These are phyloP conservation scores for Candida nitratophila DNA, from an alignment of 805 yeast species.

Conservation along the genomic window DNA sequence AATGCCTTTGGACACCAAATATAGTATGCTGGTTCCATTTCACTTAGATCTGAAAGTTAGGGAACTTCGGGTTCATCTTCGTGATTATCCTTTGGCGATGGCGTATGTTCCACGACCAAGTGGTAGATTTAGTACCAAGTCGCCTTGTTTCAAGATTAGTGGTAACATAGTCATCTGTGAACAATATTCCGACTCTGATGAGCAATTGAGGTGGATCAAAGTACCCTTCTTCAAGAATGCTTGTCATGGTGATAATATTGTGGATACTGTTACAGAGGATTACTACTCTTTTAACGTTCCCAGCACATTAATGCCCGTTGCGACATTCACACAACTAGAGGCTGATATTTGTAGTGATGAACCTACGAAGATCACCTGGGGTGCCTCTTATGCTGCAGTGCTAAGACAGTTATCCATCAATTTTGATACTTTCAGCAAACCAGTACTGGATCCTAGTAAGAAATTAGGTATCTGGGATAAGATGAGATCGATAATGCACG, in stretches of 20 bases:
- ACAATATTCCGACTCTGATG: slow-evolving; percentile 40
- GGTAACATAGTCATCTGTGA: slow-evolving; percentile 73
- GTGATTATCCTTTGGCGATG: slow-evolving; percentile 86
- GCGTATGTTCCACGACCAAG: slow-evolving; percentile 51
- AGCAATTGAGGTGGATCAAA: slow-evolving; percentile 50
- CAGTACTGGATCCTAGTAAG: slow-evolving; percentile 81
- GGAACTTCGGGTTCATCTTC: slow-evolving; percentile 62
- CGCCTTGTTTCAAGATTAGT: slow-evolving; percentile 24
- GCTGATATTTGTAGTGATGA: slow-evolving; percentile 46
- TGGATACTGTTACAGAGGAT: slow-evolving; percentile 8
- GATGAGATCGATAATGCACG: slow-evolving; percentile 68
- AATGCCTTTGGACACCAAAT: slow-evolving; percentile 62
- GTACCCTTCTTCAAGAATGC: slow-evolving; percentile 54
- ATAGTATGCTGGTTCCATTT: slow-evolving; percentile 63
- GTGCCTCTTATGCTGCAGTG: slow-evolving; percentile 77
- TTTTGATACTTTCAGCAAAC: slow-evolving; percentile 80
- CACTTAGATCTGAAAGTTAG: slow-evolving; percentile 45
- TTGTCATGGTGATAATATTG: slow-evolving; percentile 28
- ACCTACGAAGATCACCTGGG: slow-evolving; percentile 75
- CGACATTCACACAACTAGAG: slow-evolving; percentile 56
- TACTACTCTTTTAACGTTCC: slow-evolving; percentile 58
- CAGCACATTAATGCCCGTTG: slow-evolving; percentile 70
- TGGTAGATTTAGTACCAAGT: slow-evolving; percentile 1
- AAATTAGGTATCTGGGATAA: slow-evolving; percentile 94
- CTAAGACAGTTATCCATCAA: slow-evolving; percentile 72